A percentile compares a stretch with the other conserved stretches of the same genome.
Evolutionary conservation across 202 grass and related monocot species (phyloP).

Genomic region (Panicum virgatum): DNA sequence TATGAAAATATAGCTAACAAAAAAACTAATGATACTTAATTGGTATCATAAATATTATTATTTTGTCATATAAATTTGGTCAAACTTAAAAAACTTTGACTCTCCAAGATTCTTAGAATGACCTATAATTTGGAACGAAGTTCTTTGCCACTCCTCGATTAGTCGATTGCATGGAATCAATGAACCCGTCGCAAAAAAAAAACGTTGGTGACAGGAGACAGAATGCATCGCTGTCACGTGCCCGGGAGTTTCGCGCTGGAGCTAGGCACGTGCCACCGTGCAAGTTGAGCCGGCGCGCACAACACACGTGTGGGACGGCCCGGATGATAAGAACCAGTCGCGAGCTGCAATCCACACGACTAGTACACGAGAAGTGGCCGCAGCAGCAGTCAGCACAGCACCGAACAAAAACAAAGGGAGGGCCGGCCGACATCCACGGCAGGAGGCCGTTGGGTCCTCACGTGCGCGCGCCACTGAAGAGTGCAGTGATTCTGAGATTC

Average conservation of each 20-base stretch:
- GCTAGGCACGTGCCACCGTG: background rate
- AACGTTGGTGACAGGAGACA: background rate
- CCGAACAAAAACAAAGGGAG: background rate
- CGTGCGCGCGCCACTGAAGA: background rate
- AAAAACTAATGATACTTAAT: too few relatives aligned
- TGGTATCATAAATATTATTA: too few relatives aligned
- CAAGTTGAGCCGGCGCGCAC: background rate
- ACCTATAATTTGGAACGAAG: too few relatives aligned
- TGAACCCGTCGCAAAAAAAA: too few relatives aligned
- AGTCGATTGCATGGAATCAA: too few relatives aligned
- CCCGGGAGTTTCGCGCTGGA: background rate
- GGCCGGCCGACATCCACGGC: conserved; percentile 19
- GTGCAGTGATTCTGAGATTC: background rate
- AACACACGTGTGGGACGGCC: background rate
- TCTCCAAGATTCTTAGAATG: too few relatives aligned
- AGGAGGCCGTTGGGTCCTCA: conserved; percentile 32
- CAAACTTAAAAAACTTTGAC: too few relatives aligned
- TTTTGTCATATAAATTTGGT: too few relatives aligned
- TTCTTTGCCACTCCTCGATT: too few relatives aligned
- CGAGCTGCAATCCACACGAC: background rate
- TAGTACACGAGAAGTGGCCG: background rate
- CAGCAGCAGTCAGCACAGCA: background rate
- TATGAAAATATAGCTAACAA: too few relatives aligned
- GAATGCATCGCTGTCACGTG: background rate
- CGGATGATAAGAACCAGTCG: too few relatives aligned